Percentiles rank a stretch among this genome's conserved stretches.
Conservation (phyloP, 257 asterid genomes). For the Nicotiana paniculata region DNA sequence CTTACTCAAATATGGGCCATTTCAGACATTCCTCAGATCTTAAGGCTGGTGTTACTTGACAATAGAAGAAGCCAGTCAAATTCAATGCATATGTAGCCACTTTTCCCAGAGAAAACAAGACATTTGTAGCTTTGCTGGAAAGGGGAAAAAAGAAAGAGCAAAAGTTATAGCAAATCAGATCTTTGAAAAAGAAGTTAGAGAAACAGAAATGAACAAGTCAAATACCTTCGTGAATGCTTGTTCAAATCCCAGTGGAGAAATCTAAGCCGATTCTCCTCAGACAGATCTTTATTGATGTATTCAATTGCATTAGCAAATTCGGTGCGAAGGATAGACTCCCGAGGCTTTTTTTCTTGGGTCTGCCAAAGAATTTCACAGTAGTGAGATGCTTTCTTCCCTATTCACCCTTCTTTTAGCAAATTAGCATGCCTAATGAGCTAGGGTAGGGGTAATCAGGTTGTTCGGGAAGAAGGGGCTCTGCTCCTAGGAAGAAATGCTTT, state of each 20-base stretch:
- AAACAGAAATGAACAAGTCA: conserved; percentile 12
- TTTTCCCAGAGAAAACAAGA: conserved; percentile 74
- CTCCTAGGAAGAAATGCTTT: background rate
- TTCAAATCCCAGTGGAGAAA: conserved; percentile 96
- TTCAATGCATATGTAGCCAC: conserved; percentile 89
- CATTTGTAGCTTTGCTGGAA: conserved; percentile 81
- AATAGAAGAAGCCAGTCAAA: conserved; percentile 86
- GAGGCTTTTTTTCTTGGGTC: conserved; percentile 91
- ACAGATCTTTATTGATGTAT: conserved; percentile 64
- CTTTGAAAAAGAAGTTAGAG: conserved; percentile 13
- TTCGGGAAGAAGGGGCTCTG: background rate
- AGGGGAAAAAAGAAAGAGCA: conserved; percentile 12
- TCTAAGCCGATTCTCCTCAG: conserved; percentile 80
- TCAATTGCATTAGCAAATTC: conserved; percentile 92
- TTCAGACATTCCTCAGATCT: conserved; percentile 45
- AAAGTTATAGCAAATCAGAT: conserved; percentile 15
- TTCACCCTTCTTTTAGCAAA: background rate
- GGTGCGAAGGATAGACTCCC: conserved; percentile 87
- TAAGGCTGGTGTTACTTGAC: conserved; percentile 48
- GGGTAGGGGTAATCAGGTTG: background rate
- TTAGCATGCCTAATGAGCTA: background rate
- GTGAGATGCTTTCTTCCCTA: conserved; percentile 6
- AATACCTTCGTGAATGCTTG: conserved; percentile 90
- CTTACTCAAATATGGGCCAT: conserved; percentile 63
- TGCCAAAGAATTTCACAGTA: conserved; percentile 27